phyloP scores from a whole-genome alignment of 2,329 filamentous ascomycete species.

The Colletotrichum sp. region DNA sequence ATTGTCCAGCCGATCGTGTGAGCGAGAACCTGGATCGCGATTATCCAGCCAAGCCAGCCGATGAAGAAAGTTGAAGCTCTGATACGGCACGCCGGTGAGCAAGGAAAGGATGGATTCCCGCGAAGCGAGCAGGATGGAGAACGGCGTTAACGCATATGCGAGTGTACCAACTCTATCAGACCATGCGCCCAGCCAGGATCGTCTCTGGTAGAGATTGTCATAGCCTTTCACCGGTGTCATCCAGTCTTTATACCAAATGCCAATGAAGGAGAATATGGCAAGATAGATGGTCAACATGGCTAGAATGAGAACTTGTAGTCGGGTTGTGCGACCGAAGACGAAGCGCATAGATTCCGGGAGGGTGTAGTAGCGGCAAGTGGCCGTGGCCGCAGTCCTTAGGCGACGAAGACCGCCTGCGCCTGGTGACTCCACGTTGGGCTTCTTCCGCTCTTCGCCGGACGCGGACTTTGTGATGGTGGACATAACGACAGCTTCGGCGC shows the following conservation, averaged over 20 bases:
- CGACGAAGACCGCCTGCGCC: not conserved
- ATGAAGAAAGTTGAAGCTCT: conserved; percentile 79
- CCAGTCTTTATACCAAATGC: conserved; percentile 73
- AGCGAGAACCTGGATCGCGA: conserved; percentile 68
- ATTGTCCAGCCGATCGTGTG: conserved; percentile 77
- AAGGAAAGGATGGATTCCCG: conserved; percentile 74
- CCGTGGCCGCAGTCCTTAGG: not conserved
- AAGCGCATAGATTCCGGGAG: conserved; percentile 62
- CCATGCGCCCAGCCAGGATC: conserved; percentile 70
- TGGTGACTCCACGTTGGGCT: conserved; percentile 8
- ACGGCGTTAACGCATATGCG: conserved; percentile 75
- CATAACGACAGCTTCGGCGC: not conserved
- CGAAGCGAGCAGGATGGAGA: conserved; percentile 70
- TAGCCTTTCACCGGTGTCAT: conserved; percentile 68
- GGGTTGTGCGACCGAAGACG: conserved; percentile 71
- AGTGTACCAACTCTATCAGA: conserved; percentile 72
- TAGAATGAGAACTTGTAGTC: conserved; percentile 70
- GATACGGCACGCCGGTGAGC: conserved; percentile 75
- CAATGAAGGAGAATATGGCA: conserved; percentile 70
- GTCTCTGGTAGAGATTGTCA: conserved; percentile 64
- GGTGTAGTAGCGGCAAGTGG: conserved; percentile 44
- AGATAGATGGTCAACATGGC: conserved; percentile 65
- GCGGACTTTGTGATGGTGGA: not conserved
- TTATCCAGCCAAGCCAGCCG: conserved; percentile 78
- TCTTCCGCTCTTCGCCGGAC: not conserved